Evolutionary conservation across 2,329 filamentous ascomycete species (phyloP), one percentile per base, ranked within the genome.

Genomic region (Aspergillus sp.): DNA sequence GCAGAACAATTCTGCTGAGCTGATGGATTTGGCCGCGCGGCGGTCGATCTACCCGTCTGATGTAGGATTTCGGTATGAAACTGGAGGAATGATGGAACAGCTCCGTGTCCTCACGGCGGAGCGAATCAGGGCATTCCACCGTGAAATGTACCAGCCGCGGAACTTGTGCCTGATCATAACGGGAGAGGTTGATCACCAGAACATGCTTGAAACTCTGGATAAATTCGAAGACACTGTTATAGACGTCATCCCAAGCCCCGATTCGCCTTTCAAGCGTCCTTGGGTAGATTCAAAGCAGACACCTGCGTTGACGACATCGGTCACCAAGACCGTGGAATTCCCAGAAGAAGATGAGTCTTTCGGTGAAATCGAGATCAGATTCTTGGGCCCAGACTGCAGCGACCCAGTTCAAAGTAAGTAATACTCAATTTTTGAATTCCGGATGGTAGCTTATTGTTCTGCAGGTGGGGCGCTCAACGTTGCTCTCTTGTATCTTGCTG

Each of bases 61-160:
- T 41, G 82, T 94, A 46, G 93, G 93, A 2, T 98, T 96, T 63
- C 83, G 91, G 48, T 97, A 96, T 57, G 93, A 98, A 69, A 98
- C 93, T n/a, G 93, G 93, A 8, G 93, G 93, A 9, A 88, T 96
- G 84, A 94, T 94, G 73, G 88, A 95, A 58, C 85, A 89, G 32
- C 76, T 98, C 43, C 83, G 93, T 38, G 82, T 89, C 3, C 73
- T 98, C 41, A 93, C 88, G 0, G 82, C 89, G 1, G 86, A 96
- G 44, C 83, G 89, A 35, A 98, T 98, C 55, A 83, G 93, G n/a
- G 81, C 84, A 48, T 98, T 97, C 60, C 93, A 98, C 66, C 83
- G 83, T 52, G 86, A 90, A 53, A 97, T 98, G 91, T 98, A 98
- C 62, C 91, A 97, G 64, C 93, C 93, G 3, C 91, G 90, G 64